phyloP scores from a whole-genome alignment of 768 basidiomycete species.

The Trametes meyenii region DNA sequence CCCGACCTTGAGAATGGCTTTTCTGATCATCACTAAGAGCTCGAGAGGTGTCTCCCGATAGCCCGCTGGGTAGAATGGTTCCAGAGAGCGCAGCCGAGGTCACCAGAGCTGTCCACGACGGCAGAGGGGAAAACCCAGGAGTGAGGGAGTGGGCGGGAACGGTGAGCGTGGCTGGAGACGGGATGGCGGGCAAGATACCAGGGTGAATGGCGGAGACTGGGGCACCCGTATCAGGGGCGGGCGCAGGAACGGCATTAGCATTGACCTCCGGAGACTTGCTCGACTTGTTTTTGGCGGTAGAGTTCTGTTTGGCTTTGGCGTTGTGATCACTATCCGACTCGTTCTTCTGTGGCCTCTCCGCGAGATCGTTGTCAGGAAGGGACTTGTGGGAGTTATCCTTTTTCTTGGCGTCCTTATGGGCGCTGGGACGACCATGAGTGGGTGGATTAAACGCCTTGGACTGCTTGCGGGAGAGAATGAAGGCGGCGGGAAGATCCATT shows the following conservation, averaged over 20 bases:
- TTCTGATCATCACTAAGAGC: slow-evolving; percentile 16
- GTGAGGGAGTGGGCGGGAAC: slow-evolving; percentile 3
- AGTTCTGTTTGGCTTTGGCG: slow-evolving; percentile 20
- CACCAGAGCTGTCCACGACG: slow-evolving; percentile 22
- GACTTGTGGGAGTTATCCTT: neutral
- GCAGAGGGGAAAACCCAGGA: slow-evolving; percentile 27
- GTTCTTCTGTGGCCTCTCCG: slow-evolving; percentile 15
- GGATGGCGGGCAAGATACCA: slow-evolving; percentile 29
- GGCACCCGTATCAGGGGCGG: slow-evolving; percentile 48
- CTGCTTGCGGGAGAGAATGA: slow-evolving; percentile 10
- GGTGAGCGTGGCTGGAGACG: slow-evolving; percentile 14
- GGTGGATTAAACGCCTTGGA: neutral
- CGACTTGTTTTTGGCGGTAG: slow-evolving; percentile 11
- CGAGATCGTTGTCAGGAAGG: slow-evolving; percentile 4
- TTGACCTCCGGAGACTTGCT: slow-evolving; percentile 24
- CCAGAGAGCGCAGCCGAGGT: neutral
- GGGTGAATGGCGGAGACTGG: slow-evolving; percentile 25
- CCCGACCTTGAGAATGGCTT: slow-evolving; percentile 2
- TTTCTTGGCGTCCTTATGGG: neutral
- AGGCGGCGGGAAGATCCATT: slow-evolving; percentile 18
- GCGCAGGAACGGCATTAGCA: slow-evolving; percentile 48
- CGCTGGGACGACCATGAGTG: neutral
- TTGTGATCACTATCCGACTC: slow-evolving; percentile 5
- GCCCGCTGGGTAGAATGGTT: neutral
- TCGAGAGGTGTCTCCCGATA: slow-evolving; percentile 13